Evolutionary conservation across 1,284 basidiomycete species (phyloP), one percentile per base, ranked within the genome.

Genomic region (Agaricales sp.): DNA sequence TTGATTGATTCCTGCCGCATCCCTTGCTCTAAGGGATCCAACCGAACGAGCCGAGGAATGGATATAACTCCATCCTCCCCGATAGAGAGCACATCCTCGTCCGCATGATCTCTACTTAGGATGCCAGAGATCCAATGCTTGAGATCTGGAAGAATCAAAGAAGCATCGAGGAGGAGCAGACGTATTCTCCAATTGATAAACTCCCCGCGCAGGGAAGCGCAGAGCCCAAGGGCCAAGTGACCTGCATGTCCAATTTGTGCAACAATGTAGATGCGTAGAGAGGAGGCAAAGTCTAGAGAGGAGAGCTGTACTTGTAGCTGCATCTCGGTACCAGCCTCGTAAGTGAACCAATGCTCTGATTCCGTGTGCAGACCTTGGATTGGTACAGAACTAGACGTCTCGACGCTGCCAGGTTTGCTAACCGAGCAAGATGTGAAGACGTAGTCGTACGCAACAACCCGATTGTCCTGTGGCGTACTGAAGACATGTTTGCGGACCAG

Each of bases 301-400:
- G 51, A 53, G 25, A 62, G 45, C 26, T 57, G 47, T 52, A 53
- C 53, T 38, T 59, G 56, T 35, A 62, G 49, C 3, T 59, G 50
- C 8, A 51, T 35, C 41, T 61, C 58, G 8, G 49, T 25, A 20
- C 59, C 59, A 13, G 51, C 50, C 3, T 16, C 44, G 26, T 57
- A 59, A 3, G 48, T 47, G 35, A 55, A 55, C 26, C 26, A 30
- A 30, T 30, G 14, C 14, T 30, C 26, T 30, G 26, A 30, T 30
- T 30, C 6, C 26, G 6, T 30, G 26, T 30, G 14, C 26, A 30
- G 26, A 30, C 14, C 26, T 14, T 30, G 26, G 14, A 30, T 30
- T 30, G 6, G 26, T 30, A 6, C 26, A 14, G 14, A 30, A 30
- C 26, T 14, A 30, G 26, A 30, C 26, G 6, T 30, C 26, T 30